These are phyloP conservation scores for Komagataella phaffii DNA, from an alignment of 805 yeast genomes.

Conservation along the genomic window DNA sequence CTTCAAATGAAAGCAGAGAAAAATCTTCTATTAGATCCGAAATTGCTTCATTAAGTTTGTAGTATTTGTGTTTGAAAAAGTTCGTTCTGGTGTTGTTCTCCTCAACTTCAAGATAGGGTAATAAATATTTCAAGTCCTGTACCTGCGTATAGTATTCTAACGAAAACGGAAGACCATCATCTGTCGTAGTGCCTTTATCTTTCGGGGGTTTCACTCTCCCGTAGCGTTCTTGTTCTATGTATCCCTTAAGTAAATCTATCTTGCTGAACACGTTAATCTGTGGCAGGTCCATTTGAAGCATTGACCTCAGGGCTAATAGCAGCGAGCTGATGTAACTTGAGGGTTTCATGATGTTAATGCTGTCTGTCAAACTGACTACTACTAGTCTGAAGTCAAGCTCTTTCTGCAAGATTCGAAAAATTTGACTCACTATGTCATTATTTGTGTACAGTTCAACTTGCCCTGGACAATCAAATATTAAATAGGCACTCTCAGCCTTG, in stretches of 20 bases:
- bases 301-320: conserved; percentile 70
- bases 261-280: conserved; percentile 89
- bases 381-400: conserved; percentile 59
- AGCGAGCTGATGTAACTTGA: conserved; percentile 79
- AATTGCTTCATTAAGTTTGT: conserved; percentile 58
- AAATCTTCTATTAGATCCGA: conserved; percentile 81
- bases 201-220: conserved; percentile 2
- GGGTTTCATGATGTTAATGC: conserved; percentile 70
- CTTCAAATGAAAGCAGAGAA: conserved; percentile 79
- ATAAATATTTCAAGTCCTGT: conserved; percentile 60
- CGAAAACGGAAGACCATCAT: conserved; percentile 51
- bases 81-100: conserved; percentile 45
- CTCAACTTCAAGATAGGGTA: conserved; percentile 61
- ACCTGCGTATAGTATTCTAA: conserved; percentile 87
- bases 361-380: conserved; percentile 80
- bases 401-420: conserved; percentile 53
- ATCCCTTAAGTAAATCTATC: conserved; percentile 66
- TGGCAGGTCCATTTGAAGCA: conserved; percentile 88
- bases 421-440: conserved; percentile 56
- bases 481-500: conserved; percentile 36
- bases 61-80: conserved; percentile 28
- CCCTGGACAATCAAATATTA: conserved; percentile 88
- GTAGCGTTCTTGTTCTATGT: conserved; percentile 14
- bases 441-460: conserved; percentile 93
- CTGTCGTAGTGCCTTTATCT: neutral